phyloP scores from a whole-genome alignment of 2,329 filamentous ascomycete species.

The Colletotrichum cereale region DNA sequence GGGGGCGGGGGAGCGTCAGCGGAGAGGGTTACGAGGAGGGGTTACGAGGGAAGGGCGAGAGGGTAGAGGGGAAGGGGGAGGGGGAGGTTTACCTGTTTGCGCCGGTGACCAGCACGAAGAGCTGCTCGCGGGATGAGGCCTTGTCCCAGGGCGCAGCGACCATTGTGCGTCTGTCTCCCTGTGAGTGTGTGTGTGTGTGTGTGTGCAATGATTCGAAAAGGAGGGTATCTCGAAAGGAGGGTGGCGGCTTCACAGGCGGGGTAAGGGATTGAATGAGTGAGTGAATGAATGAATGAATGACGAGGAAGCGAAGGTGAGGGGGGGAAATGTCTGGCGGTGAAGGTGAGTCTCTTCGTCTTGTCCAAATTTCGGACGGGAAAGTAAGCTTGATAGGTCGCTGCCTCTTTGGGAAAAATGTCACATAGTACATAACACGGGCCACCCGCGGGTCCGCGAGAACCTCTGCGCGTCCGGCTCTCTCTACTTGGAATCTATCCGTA shows the following conservation, averaged over 20 bases:
- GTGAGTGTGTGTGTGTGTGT: background rate
- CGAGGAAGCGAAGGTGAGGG: background rate
- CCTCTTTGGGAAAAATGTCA: slow-evolving; percentile 34
- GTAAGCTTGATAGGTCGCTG: slow-evolving; percentile 22
- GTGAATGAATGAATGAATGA: background rate
- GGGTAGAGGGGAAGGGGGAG: background rate
- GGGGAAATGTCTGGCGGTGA: slow-evolving; percentile 31
- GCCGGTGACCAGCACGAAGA: slow-evolving; percentile 82
- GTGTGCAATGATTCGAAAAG: slow-evolving; percentile 1
- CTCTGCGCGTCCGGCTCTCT: background rate
- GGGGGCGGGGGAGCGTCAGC: background rate
- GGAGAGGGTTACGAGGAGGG: background rate
- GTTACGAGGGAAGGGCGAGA: background rate
- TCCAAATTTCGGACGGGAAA: slow-evolving; percentile 27
- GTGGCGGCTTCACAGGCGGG: background rate
- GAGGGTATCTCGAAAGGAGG: background rate
- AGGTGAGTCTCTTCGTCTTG: slow-evolving; percentile 13
- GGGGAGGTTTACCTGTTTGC: slow-evolving; percentile 78
- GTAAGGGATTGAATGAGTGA: background rate
- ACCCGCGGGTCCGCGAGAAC: slow-evolving; percentile 4
- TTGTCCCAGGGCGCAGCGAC: slow-evolving; percentile 51
- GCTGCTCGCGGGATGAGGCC: slow-evolving; percentile 56
- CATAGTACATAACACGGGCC: background rate
- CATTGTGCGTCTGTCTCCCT: slow-evolving; percentile 22
- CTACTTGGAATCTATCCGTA: too few relatives aligned